Conservation (phyloP, 805 yeast genomes). For the Zygosaccharomyces kombuchaensis region DNA sequence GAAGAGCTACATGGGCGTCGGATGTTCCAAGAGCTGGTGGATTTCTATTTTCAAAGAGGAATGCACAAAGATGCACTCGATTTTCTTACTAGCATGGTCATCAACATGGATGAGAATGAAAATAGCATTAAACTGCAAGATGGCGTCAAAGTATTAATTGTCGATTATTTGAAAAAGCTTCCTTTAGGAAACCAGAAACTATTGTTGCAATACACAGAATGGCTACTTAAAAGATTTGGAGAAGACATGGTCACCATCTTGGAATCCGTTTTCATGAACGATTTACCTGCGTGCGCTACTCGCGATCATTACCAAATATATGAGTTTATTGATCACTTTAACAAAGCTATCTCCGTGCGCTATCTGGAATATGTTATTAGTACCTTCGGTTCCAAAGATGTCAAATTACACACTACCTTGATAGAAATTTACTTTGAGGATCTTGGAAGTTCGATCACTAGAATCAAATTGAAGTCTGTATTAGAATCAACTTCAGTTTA, state of each 20-base stretch:
- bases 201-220: constrained; percentile 52
- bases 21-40: constrained; percentile 65
- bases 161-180: constrained; percentile 57
- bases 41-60: constrained; percentile 63
- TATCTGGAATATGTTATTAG: constrained; percentile 52
- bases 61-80: constrained; percentile 64
- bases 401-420: constrained; percentile 42
- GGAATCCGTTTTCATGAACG: constrained; percentile 57
- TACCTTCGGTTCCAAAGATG: constrained; percentile 36
- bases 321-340: constrained; percentile 41
- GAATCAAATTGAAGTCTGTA: constrained; percentile 35
- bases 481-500: constrained; percentile 36
- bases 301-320: constrained; percentile 52
- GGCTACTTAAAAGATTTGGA: constrained; percentile 41
- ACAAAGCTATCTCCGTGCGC: constrained; percentile 32
- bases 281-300: constrained; percentile 54
- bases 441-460: constrained; percentile 20
- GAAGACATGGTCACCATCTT: constrained; percentile 35
- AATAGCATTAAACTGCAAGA: constrained; percentile 13
- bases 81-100: constrained; percentile 41
- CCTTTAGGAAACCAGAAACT: constrained; percentile 46
- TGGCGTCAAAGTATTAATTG: constrained; percentile 20
- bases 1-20: constrained; percentile 44
- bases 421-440: constrained; percentile 42
- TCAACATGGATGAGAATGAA: constrained; percentile 22